Evolutionary conservation across 306 rosid genomes (phyloP).

Genomic region (Castanopsis chinensis): DNA sequence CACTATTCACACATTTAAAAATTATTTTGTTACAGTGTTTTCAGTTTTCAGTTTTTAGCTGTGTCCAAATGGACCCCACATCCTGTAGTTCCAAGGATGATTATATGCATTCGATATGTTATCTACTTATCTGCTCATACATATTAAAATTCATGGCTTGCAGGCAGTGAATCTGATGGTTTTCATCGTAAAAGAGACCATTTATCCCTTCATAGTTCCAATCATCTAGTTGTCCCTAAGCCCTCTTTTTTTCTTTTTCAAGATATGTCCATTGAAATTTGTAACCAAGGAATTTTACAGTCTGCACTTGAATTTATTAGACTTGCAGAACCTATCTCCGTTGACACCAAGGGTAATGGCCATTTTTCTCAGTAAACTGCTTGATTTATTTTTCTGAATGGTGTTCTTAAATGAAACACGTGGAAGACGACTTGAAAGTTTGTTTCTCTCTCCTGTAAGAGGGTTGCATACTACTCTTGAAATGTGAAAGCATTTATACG

Average conservation of each 20-base stretch:
- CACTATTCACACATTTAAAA: too few species aligned
- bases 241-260: background rate
- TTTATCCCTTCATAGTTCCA: background rate
- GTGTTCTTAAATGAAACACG: too few species aligned
- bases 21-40: too few species aligned
- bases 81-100: background rate
- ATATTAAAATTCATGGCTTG: background rate
- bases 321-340: background rate
- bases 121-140: background rate
- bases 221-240: background rate
- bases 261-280: background rate
- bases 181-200: background rate
- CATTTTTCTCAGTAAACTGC: background rate
- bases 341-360: background rate
- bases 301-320: background rate
- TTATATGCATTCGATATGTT: background rate
- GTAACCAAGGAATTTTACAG: background rate
- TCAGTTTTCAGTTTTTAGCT: too few species aligned
- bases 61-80: too few species aligned
- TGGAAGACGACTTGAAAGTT: too few species aligned
- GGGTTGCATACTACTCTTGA: too few species aligned
- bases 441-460: too few species aligned
- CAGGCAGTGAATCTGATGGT: background rate
- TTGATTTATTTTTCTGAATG: background rate
- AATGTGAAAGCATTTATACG: too few species aligned